These are phyloP conservation scores for Rhodotorula toruloides DNA, from an alignment of 768 basidiomycete species.

Conservation along the genomic window DNA sequence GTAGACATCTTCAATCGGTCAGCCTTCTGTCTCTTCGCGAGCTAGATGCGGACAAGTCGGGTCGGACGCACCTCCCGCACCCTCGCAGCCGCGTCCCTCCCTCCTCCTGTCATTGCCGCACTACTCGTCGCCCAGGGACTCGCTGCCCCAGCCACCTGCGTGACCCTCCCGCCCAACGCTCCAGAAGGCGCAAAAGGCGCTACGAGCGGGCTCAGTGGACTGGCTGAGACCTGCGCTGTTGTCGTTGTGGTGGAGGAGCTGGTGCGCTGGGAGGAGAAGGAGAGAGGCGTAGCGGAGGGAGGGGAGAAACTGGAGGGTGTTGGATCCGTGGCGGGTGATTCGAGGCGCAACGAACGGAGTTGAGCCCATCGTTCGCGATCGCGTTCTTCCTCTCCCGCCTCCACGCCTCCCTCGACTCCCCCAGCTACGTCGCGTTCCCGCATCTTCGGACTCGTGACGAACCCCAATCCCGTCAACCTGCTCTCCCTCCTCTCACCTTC, in stretches of 20 bases:
- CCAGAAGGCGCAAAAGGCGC: conserved; percentile 40
- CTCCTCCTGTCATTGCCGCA: neutral
- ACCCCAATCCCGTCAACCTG: conserved; percentile 10
- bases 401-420: neutral
- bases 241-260: no score
- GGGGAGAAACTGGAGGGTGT: neutral
- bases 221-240: conserved; percentile 17
- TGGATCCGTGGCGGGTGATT: neutral
- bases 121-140: conserved; percentile 3
- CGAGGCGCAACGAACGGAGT: neutral
- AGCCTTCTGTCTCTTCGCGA: neutral
- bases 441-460: neutral
- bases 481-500: neutral
- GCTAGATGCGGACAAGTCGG: no score
- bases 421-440: neutral
- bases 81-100: neutral
- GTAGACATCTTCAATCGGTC: neutral
- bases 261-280: no score
- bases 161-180: neutral
- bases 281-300: no score
- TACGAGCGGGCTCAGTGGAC: conserved; percentile 41
- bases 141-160: neutral
- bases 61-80: conserved; percentile 9
- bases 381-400: neutral
- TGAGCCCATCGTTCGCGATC: conserved; percentile 17